phyloP scores from a whole-genome alignment of 768 basidiomycete genomes.

The Leccinum disarticulatum region DNA sequence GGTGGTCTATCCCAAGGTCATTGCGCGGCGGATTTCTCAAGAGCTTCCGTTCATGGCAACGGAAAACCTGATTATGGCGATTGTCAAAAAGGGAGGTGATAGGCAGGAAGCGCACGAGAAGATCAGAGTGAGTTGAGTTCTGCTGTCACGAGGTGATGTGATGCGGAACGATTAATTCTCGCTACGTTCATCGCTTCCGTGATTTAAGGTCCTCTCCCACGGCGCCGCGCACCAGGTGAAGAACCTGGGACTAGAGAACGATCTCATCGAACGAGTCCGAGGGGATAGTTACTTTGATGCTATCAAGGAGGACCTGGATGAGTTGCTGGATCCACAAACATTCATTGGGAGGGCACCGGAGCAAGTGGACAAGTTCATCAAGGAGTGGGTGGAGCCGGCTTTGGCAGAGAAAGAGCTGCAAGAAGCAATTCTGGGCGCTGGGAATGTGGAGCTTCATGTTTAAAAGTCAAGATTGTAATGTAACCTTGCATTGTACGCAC shows the following conservation, averaged over 20 bases:
- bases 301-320: slow-evolving; percentile 77
- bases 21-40: slow-evolving; percentile 85
- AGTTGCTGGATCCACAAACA: slow-evolving; percentile 77
- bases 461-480: neutral
- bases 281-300: slow-evolving; percentile 85
- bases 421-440: slow-evolving; percentile 49
- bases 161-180: slow-evolving; percentile 10
- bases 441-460: slow-evolving; percentile 67
- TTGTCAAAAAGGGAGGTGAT: slow-evolving; percentile 93
- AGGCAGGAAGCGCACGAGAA: slow-evolving; percentile 97
- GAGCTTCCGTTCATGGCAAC: slow-evolving; percentile 99
- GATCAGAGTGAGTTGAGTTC: slow-evolving; percentile 63
- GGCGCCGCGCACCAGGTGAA: slow-evolving; percentile 95
- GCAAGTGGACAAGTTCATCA: slow-evolving; percentile 88
- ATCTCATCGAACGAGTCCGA: slow-evolving; percentile 86
- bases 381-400: slow-evolving; percentile 86
- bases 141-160: slow-evolving; percentile 15
- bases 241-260: slow-evolving; percentile 91
- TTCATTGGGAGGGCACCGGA: slow-evolving; percentile 95
- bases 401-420: slow-evolving; percentile 58
- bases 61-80: slow-evolving; percentile 99
- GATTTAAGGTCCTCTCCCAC: slow-evolving; percentile 78
- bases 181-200: slow-evolving; percentile 9
- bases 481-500: neutral
- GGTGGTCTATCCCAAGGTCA: slow-evolving; percentile 99